Evolutionary conservation across 495 filamentous ascomycete genomes (phyloP).

Genomic region (Massariosphaeria phaeospora): DNA sequence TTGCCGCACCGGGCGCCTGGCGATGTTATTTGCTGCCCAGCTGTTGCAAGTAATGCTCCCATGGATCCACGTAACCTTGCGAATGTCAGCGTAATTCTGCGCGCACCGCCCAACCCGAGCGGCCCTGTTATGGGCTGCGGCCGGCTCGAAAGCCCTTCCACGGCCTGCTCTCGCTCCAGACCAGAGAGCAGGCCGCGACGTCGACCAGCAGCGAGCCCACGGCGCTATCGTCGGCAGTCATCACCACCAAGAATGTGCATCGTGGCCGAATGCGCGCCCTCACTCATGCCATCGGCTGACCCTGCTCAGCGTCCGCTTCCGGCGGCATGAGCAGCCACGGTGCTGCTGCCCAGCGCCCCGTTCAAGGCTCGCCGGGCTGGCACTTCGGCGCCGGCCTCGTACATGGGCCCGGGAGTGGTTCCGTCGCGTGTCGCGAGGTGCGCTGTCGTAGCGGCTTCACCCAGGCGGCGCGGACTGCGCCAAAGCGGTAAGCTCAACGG

Average conservation of each 20-base stretch:
- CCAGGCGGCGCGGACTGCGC: constrained; percentile 5
- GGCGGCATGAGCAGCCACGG: background rate
- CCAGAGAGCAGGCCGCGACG: background rate
- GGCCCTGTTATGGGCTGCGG: constrained; percentile 16
- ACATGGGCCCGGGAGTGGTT: constrained; percentile 14
- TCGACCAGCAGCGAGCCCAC: background rate
- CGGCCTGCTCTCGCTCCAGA: background rate
- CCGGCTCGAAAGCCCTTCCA: background rate
- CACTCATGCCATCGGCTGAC: constrained; percentile 29
- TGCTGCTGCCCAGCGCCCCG: too few species aligned
- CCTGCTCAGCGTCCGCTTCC: background rate
- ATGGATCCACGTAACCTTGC: background rate
- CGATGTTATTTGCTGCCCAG: constrained; percentile 20
- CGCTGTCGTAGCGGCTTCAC: constrained; percentile 1
- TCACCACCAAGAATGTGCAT: background rate
- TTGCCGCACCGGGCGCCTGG: constrained; percentile 8
- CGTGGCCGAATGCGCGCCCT: background rate
- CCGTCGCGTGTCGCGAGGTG: constrained; percentile 23
- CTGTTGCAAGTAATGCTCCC: too few species aligned
- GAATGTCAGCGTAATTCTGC: constrained; percentile 8
- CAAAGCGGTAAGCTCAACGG: constrained; percentile 28
- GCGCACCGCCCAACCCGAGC: background rate
- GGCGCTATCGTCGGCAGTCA: constrained; percentile 11
- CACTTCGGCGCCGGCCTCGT: background rate
- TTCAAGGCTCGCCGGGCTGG: constrained; percentile 4